Evolutionary conservation across 208 protist genomes (phyloP), one percentile per base, ranked within the genome.

Genomic region (Leptomonas pyrrhocoris): DNA sequence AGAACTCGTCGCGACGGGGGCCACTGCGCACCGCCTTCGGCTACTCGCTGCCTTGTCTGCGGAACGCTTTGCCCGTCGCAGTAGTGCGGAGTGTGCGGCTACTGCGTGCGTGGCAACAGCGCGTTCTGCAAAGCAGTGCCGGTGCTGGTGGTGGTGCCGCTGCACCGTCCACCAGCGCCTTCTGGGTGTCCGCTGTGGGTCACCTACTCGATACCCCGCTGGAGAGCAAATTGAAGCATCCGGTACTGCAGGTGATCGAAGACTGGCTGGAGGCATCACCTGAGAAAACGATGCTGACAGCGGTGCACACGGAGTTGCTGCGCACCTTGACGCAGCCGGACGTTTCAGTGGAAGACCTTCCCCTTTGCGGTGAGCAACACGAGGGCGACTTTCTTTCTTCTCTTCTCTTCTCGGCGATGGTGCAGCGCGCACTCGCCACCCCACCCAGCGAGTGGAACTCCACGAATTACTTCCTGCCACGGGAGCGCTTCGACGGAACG

Each of bases 141-240:
- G 34, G 34, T 9, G 34, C 9, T n/a, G n/a, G n/a, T n/a, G n/a
- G n/a, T 16, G 31, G 21, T n/a, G 15, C 27, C 45, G 49, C 71
- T 28, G 43, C 7, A 7, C 49, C 64, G 42, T 70, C 60, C 67
- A 73, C 77, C 15, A 74, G 71, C 27, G 74, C 79, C 8, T 94
- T 94, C 57, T 92, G 85, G 85, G 67, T 92, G 0, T 94, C 89
- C 2, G 71, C 79, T 5, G 62, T 92, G 5, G 79, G 68, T 2
- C 89, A 94, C 63, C 27, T 69, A 16, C 53, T 77, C 12, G 36
- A 53, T 30, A 40, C 15, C 8, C 49, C 60, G 8, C 46, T 63
- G 1, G 40, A 34, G 16, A 21, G n/a, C 8, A 36, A n/a, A 16
- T 23, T 25, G 1, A 36, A 58, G 36, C 23, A 65, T 34, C 61